Evolutionary conservation across 2,329 filamentous ascomycete genomes (phyloP).

Genomic region (Fusarium sp.): DNA sequence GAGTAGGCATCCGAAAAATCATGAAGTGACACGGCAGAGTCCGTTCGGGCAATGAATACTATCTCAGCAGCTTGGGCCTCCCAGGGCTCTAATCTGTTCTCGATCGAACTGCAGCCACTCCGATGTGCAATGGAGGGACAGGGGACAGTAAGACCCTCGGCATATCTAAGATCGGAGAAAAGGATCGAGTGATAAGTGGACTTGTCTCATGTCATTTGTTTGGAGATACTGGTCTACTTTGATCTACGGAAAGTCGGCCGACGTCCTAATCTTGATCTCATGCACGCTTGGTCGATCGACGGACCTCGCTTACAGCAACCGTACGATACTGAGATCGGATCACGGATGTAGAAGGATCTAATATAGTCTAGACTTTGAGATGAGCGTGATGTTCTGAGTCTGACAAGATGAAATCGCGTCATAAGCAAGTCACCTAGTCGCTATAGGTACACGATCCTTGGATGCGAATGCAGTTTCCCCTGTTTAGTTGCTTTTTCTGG

Average conservation of each 20-base stretch:
- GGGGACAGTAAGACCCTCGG: constrained; percentile 1
- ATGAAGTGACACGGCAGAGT: constrained; percentile 19
- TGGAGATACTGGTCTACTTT: neutral
- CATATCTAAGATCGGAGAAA: constrained; percentile 30
- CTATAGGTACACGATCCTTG: neutral
- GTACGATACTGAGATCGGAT: constrained; percentile 4
- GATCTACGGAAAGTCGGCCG: neutral
- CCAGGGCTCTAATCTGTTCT: neutral
- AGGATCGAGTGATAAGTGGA: constrained; percentile 14
- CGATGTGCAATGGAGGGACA: constrained; percentile 13
- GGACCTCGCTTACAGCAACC: neutral
- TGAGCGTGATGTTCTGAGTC: neutral
- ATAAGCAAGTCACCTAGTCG: neutral
- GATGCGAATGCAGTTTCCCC: neutral
- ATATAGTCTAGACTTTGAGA: neutral
- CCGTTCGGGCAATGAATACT: neutral
- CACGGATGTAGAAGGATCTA: neutral
- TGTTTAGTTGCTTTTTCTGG: neutral
- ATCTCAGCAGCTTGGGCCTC: neutral
- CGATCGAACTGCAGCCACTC: constrained; percentile 10
- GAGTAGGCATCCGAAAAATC: neutral
- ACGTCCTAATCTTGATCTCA: constrained; percentile 1
- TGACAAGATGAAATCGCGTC: neutral
- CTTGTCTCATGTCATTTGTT: constrained; percentile 15
- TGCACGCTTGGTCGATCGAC: neutral